A percentile compares a stretch with the other conserved stretches of the same genome.
These are phyloP conservation scores for Wickerhamiella occidentalis DNA, from an alignment of 805 yeast genomes.

Conservation along the genomic window DNA sequence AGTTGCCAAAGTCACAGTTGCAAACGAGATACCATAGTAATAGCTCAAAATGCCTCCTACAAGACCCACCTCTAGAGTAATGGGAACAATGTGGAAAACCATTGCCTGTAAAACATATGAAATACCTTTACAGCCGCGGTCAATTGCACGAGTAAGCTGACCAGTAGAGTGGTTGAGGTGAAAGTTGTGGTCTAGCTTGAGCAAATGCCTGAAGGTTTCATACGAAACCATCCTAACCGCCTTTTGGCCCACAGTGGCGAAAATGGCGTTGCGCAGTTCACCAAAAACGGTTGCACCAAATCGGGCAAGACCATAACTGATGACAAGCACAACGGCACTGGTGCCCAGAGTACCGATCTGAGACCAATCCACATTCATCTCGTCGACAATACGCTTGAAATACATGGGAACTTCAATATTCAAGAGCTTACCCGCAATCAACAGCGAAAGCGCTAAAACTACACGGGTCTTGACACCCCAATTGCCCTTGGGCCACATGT, in stretches of 20 bases:
- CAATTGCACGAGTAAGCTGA: slow-evolving; percentile 90
- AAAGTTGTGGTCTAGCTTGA: slow-evolving; percentile 76
- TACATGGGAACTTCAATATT: slow-evolving; percentile 95
- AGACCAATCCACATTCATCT: slow-evolving; percentile 85
- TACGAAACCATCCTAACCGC: slow-evolving; percentile 85
- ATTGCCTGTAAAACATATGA: slow-evolving; percentile 84
- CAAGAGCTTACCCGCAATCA: slow-evolving; percentile 69
- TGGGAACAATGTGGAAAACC: slow-evolving; percentile 96
- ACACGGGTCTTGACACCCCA: slow-evolving; percentile 50
- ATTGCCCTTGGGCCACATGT: slow-evolving; percentile 30
- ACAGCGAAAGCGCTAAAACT: slow-evolving; percentile 54
- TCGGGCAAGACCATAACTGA: slow-evolving; percentile 88
- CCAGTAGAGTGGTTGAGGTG: slow-evolving; percentile 91
- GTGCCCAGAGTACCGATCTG: slow-evolving; percentile 53
- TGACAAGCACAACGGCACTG: slow-evolving; percentile 34
- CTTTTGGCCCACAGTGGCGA: slow-evolving; percentile 88
- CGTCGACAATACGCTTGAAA: slow-evolving; percentile 78
- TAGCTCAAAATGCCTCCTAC: slow-evolving; percentile 91
- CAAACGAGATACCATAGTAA: slow-evolving; percentile 80
- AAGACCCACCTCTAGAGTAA: slow-evolving; percentile 78
- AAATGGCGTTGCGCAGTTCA: slow-evolving; percentile 86
- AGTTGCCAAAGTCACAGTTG: slow-evolving; percentile 75
- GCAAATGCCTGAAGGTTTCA: slow-evolving; percentile 72
- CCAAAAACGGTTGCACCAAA: slow-evolving; percentile 93
- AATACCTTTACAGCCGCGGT: slow-evolving; percentile 95